Percentiles rank a stretch among this genome's conserved stretches.
phyloP scores from a whole-genome alignment of 306 rosid species.

The Sesbania bispinosa region DNA sequence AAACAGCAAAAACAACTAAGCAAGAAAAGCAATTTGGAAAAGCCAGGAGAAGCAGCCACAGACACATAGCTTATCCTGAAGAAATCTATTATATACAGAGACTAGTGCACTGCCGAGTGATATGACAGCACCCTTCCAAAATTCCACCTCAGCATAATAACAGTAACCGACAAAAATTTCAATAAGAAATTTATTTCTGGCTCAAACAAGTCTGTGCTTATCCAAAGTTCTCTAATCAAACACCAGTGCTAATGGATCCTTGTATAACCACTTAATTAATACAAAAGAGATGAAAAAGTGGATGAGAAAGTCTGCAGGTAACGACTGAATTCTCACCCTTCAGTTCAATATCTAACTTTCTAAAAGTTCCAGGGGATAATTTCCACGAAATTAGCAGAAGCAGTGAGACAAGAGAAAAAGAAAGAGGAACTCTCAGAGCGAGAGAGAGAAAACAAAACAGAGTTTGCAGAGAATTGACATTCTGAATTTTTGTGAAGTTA shows the following conservation, averaged over 20 bases:
- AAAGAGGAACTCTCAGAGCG: too few species aligned
- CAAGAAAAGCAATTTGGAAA: too few species aligned
- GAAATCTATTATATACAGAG: too few species aligned
- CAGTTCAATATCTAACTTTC: background rate
- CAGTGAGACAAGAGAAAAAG: too few species aligned
- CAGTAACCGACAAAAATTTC: background rate
- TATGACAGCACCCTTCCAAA: background rate
- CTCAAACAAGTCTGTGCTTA: background rate
- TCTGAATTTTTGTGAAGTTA: too few species aligned
- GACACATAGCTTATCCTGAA: too few species aligned
- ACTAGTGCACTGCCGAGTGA: background rate
- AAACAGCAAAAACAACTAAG: too few species aligned
- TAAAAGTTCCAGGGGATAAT: background rate
- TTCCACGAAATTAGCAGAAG: background rate
- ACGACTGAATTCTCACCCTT: constrained; percentile 15
- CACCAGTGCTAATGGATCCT: background rate
- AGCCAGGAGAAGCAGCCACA: too few species aligned
- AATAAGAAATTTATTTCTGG: background rate
- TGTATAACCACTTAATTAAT: background rate
- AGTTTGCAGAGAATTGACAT: too few species aligned
- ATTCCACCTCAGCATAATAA: background rate
- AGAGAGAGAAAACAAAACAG: too few species aligned
- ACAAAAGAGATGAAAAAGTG: background rate
- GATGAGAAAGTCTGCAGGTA: background rate
- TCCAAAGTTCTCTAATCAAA: background rate